Conservation (phyloP, 2,329 filamentous ascomycete genomes). For the Xylariaceae sp. region DNA sequence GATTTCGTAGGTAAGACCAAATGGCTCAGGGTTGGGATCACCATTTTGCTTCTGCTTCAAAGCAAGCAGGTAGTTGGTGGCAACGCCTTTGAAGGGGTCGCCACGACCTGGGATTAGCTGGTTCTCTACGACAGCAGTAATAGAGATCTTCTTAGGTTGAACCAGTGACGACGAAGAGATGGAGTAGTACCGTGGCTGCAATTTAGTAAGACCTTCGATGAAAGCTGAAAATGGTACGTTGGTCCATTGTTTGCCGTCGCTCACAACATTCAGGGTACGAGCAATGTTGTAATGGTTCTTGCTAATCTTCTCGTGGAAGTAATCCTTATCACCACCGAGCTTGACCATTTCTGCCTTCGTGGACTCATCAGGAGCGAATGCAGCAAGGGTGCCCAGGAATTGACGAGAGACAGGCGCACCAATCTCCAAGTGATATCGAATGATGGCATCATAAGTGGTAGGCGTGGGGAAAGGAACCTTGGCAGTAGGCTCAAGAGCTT, state of each 20-base stretch:
- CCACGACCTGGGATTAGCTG: slow-evolving; percentile 70
- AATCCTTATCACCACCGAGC: slow-evolving; percentile 89
- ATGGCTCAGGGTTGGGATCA: slow-evolving; percentile 74
- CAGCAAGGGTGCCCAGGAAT: slow-evolving; percentile 79
- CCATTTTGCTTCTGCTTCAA: slow-evolving; percentile 96
- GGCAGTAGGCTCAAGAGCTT: slow-evolving; percentile 87
- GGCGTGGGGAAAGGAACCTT: slow-evolving; percentile 97
- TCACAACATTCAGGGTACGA: slow-evolving; percentile 70
- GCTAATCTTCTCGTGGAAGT: slow-evolving; percentile 83
- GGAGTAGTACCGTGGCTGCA: slow-evolving; percentile 98
- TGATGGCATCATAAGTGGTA: slow-evolving; percentile 89
- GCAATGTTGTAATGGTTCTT: slow-evolving; percentile 85
- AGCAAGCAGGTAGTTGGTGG: slow-evolving; percentile 93
- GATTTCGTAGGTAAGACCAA: slow-evolving; percentile 82
- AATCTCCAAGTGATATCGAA: slow-evolving; percentile 96
- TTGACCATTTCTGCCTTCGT: slow-evolving; percentile 84
- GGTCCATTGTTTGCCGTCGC: slow-evolving; percentile 71
- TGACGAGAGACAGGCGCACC: slow-evolving; percentile 94
- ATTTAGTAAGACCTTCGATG: slow-evolving; percentile 88
- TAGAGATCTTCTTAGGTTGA: slow-evolving; percentile 90
- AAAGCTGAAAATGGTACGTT: slow-evolving; percentile 90
- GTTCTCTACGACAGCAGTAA: slow-evolving; percentile 92
- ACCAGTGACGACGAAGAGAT: slow-evolving; percentile 96
- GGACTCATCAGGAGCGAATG: slow-evolving; percentile 82
- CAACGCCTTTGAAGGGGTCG: slow-evolving; percentile 83